These are phyloP conservation scores for Globisporangium recalcitrans DNA, from an alignment of 352 stramenopile genomes.

Conservation along the genomic window DNA sequence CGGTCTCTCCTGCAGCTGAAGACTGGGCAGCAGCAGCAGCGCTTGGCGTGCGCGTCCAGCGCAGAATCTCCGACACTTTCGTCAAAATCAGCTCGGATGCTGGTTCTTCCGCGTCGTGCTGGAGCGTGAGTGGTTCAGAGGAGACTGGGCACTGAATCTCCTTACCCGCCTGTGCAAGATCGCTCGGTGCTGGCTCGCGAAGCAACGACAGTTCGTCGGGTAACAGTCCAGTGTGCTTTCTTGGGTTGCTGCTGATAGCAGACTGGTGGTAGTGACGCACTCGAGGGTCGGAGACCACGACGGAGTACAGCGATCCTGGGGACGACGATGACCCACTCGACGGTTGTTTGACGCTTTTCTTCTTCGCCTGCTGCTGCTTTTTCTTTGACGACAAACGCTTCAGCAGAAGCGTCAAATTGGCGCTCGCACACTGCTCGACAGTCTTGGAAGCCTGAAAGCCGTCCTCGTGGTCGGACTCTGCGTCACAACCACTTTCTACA, in stretches of 20 bases:
- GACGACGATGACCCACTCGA: neutral
- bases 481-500: slow-evolving; percentile 14
- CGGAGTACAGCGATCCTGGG: slow-evolving; percentile 23
- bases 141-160: slow-evolving; percentile 62
- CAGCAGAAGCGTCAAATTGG: slow-evolving; percentile 14
- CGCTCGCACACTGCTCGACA: slow-evolving; percentile 5
- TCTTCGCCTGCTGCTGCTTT: neutral
- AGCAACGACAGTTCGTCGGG: slow-evolving; percentile 34
- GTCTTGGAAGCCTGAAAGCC: slow-evolving; percentile 21
- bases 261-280: slow-evolving; percentile 14
- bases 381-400: slow-evolving; percentile 4
- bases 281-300: slow-evolving; percentile 44
- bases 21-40: neutral
- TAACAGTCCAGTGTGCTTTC: neutral
- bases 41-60: slow-evolving; percentile 40
- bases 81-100: slow-evolving; percentile 49
- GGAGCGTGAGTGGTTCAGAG: slow-evolving; percentile 27
- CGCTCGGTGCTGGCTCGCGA: slow-evolving; percentile 33
- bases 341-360: neutral
- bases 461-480: slow-evolving; percentile 50
- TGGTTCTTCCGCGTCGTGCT: slow-evolving; percentile 48
- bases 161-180: slow-evolving; percentile 13
- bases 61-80: slow-evolving; percentile 43
- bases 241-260: too few species aligned
- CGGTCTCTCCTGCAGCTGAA: neutral